Base-by-base conservation (phyloP, 2,329 filamentous ascomycete species). In the Pseudogymnoascus sp. region DNA sequence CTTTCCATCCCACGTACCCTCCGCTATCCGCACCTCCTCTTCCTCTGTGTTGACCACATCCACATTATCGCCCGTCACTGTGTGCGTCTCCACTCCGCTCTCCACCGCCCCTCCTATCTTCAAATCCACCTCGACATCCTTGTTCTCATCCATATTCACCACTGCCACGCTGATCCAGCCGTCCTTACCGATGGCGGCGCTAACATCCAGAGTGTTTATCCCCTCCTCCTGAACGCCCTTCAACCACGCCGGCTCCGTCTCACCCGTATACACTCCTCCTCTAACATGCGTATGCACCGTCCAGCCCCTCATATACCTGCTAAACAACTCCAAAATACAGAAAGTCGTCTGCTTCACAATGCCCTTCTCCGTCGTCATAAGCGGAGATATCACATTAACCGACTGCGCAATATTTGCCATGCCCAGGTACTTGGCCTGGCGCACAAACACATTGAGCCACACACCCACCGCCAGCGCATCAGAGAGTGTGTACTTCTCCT, bases 221-320 rank as follows among this genome's bases (percentile, higher is more conserved):
- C 76, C 73, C 11, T 83, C 82, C 68, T 89, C 85, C 66, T 89
- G 81, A 2, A 84, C 80, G 8, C 82, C 82, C 35, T 84, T 78
- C 63, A 90, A 78, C 87, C 88, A 91, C 35, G 72, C 78, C 1
- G 88, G 88, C 63, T 82, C 77, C 1, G 87, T 90, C n/a, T 78
- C 78, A 1, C 90, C 90, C 14, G 81, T 79, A 70, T 92, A 93
- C 35, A 83, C 81, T 1, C 79, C 80, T 59, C 81, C 81, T 4
- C 81, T 79, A 6, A 93, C 82, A 73, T 92, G 86, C 2, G 85
- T 78, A 3, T 83, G 85, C 2, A 93, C 74, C 0, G 86, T 87
- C 71, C 82, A 82, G 2, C 90, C 90, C 35, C 88, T 84, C 89
- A 93, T 93, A 73, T 84, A 87, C 71, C 81, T 82, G 64, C 80